Evolutionary conservation across 2,329 filamentous ascomycete genomes (phyloP).

Genomic region (Aspergillus phoenicis): DNA sequence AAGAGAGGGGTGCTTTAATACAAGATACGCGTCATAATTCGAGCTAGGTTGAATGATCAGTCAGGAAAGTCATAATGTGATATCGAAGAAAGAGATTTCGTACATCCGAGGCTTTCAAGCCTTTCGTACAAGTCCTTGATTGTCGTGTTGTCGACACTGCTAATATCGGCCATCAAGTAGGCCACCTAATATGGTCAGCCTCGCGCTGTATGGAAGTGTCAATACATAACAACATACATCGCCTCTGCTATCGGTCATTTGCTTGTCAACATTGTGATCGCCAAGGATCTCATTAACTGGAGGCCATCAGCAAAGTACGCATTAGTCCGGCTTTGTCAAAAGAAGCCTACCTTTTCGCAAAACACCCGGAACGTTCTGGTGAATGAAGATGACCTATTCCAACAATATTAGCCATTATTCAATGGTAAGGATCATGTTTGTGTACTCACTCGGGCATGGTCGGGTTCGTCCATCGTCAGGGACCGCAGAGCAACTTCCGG

Average conservation of each 20-base stretch:
- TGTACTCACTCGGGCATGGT: constrained; percentile 73
- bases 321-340: not conserved
- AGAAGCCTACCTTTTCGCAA: constrained; percentile 68
- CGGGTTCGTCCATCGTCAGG: constrained; percentile 84
- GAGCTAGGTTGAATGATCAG: constrained; percentile 33
- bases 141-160: constrained; percentile 75
- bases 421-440: not conserved
- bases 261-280: constrained; percentile 97
- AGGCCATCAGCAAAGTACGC: constrained; percentile 18
- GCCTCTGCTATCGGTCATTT: constrained; percentile 93
- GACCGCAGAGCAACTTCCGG: constrained; percentile 91
- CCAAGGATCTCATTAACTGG: constrained; percentile 90
- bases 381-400: constrained; percentile 83
- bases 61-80: constrained; percentile 13
- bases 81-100: constrained; percentile 39
- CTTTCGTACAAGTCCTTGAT: constrained; percentile 84
- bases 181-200: constrained; percentile 61
- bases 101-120: constrained; percentile 79
- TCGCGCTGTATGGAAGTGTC: not conserved
- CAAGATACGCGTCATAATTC: constrained; percentile 50
- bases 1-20: constrained; percentile 34
- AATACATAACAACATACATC: constrained; percentile 60
- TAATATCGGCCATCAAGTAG: constrained; percentile 97
- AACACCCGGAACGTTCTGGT: constrained; percentile 94
- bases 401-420: constrained; percentile 1